Evolutionary conservation across 2,329 filamentous ascomycete genomes (phyloP), one percentile per base, ranked within the genome.

Genomic region (Endocalyx cinctus): DNA sequence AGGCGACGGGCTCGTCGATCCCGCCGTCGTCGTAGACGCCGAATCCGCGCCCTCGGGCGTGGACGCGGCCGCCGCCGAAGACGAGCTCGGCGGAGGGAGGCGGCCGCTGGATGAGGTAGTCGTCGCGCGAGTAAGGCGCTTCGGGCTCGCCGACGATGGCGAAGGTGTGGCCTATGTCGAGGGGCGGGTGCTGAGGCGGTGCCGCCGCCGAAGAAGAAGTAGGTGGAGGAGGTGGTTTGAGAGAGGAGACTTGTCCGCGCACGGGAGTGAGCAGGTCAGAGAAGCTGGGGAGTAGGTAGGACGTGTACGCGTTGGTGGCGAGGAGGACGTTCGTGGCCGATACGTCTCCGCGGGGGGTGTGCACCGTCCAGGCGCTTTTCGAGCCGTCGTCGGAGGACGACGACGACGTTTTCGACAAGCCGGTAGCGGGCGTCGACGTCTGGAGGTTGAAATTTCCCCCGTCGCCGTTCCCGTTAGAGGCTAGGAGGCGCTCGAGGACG

Each of bases 271-370:
- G 83, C 7, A 88, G 68, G 43, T 80, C 76, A 8, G 73, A 66
- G 50, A 90, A 82, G 20, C 8, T 8, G 20, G 20, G 20, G 8
- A 23, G 20, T n/a, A 23, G 20, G 20, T 23, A 23, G 8, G 85
- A 86, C 0, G 87, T 89, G 58, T 94, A 94, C 4, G 69, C 89
- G 52, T 95, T 95, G 1, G 84, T 90, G 5, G 86, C 83, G 12
- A 94, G 71, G 13, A 95, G 69, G 14, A 94, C 75, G 20, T 74
- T 70, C 10, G 65, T 62, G 1, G 87, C 69, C 0, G 55, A 55
- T 35, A 94, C 70, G 26, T 60, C 64, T n/a, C 87, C 88, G 15
- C 87, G 77, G 0, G 69, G 59, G 1, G 87, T 94, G 29, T 78
- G 65, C 1, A 87, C 63, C 1, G 69, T 66, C 77, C 84, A 89